Evolutionary conservation across 208 protist genomes (phyloP), one percentile per base, ranked within the genome.

Genomic region (Sergeia podlipaevii): DNA sequence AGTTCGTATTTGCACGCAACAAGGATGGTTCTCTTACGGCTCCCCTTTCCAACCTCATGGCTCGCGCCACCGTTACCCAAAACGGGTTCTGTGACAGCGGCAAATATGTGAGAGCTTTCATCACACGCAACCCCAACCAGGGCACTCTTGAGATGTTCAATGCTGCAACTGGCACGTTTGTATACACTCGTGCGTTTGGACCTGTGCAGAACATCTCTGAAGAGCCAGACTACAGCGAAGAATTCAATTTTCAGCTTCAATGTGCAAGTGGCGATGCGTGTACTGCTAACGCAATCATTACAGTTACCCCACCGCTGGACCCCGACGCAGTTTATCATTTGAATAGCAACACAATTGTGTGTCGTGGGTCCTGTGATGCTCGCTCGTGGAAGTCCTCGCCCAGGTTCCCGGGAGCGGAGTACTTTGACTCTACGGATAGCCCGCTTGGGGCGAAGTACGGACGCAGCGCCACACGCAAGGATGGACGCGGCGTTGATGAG

Each of bases 321-420:
- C 37, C 47, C 7, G 55, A 46, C 17, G 41, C 53, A 8, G 61
- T 90, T 0, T 88, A 86, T 68, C 58, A 84, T 49, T 60, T 85
- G 27, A 43, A 70, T 49, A 39, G 68, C 2, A 75, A 66, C 32
- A 68, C 52, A 33, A 89, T 95, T 50, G 63, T 70, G 8, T 95
- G 88, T 70, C 71, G 77, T 18, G 88, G 88, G 11, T 91, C 78
- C 8, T 95, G 88, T 60, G 72, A 89, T 57, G 55, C 64, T 23
- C 48, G 39, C 10, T 77, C 80, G 21, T 88, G 78, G 77, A 77
- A 72, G 44, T 50, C 70, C 15, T 66, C 58, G 10, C 60, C 69
- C 1, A 38, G 36, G 2, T 37, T 66, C 51, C 51, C 72, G 10
- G 11, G 18, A 1, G 54, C 34, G 27, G 48, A 46, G 36, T 29